Base-by-base conservation (phyloP, 2,329 filamentous ascomycete species). In the Pseudocercospora eumusae region DNA sequence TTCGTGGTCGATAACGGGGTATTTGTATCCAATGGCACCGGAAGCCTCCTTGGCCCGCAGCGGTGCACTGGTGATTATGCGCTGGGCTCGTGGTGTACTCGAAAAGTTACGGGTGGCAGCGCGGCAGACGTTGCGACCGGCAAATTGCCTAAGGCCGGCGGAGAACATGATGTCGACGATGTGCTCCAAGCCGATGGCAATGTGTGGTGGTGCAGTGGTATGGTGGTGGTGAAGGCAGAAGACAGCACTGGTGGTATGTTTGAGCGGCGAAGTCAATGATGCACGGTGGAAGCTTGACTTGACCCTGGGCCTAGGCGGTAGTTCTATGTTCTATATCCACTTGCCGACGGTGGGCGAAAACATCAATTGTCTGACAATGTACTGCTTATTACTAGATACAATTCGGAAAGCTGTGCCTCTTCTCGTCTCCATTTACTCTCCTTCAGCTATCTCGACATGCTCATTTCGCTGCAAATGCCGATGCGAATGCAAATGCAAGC, bases 1-100 rank as follows among this genome's bases (percentile, higher is more conserved):
- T 81, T 98, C 92, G 81, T 99, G 95, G 78, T 98, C 95, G 87
- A 99, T 93, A 73, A 99, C 91, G 56, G 92, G 90, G 79, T 99
- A 98, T 80, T 96, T 95, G 79, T 84, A 88, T 79, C 88, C 90
- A 73, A 96, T 85, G 75, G 91, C 91, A 53, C 91, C 88, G 66
- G 91, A 91, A 31, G 93, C 93, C 83, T 97, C 93, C 83, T 96
- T 96, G 61, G 93, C 95, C 78, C 92, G 88, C 69, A 98, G 84
- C 69, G 91, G 91, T 71, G 89, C 93, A 64, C 69, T 69, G 72
- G 90, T 88, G 77, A 96, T 90, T 76, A 98, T 91, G 77, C 89
- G 88, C 74, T 92, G 91, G 73, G 86, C 89, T 69, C 91, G 86
- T 74, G 88, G 87, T 67, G 93, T 93, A 66, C 91, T 92, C 65